Evolutionary conservation across 2,329 filamentous ascomycete species (phyloP), one percentile per base, ranked within the genome.

Genomic region (Fonsecaea multimorphosa): DNA sequence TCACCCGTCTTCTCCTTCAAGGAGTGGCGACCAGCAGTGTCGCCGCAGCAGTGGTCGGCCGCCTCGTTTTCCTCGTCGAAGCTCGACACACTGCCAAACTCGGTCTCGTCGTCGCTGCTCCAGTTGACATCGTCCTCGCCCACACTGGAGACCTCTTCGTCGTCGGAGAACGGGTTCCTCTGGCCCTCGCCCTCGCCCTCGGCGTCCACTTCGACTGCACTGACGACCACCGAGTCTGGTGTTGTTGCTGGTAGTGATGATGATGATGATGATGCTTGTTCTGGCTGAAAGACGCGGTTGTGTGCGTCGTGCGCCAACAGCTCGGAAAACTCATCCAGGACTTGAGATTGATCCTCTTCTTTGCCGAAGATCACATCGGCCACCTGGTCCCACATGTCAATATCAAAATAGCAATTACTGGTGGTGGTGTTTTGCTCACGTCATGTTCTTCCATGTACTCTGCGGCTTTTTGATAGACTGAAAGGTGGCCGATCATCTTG

Each of bases 401-500:
- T 14, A 14, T 58, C 49, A 58, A 36, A 8, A n/a, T 55, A n/a
- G n/a, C n/a, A n/a, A n/a, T n/a, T n/a, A n/a, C 46, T 27, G 11
- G 7, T 14, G 24, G 29, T 34, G 31, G 29, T 24, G 31, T 31
- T n/a, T n/a, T 52, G 27, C 57, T 59, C 57, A 52, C 57, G 27
- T 63, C 51, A 27, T 51, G 49, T 11, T 31, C 36, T 3, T 51
- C 44, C 51, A 66, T 40, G 31, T 63, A 63, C 32, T 63, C 34
- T 4, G 56, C 56, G 3, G 55, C 61, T 36, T 58, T 49, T 5
- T 44, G 55, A 34, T 63, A 66, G 1, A 66, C 61, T 12, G 64
- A 58, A 31, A 60, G 24, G 44, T 66, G 58, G 16, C 64, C 64
- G 19, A 66, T 60, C 36, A 66, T 56, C 19, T 58, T 66, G 27